Percentiles rank a stretch among this genome's conserved stretches.
Evolutionary conservation across 257 asterid genomes (phyloP).

Genomic region (Ajuga chamaepitys): DNA sequence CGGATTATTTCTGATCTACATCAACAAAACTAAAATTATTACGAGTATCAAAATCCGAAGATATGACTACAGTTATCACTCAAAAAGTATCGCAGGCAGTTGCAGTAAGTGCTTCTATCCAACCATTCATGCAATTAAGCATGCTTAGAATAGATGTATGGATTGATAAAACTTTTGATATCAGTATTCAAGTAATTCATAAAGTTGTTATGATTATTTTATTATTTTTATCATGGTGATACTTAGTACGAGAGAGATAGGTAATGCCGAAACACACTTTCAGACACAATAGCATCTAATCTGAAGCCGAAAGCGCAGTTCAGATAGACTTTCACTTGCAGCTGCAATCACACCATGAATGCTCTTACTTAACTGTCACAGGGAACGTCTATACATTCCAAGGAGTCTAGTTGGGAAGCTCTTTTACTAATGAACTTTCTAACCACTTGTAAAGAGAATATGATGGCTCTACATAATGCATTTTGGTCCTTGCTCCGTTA

Average conservation of each 20-base stretch:
- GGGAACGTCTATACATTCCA: background rate
- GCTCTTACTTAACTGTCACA: background rate
- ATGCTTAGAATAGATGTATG: background rate
- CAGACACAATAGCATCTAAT: background rate
- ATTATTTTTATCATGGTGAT: background rate
- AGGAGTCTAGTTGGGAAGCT: background rate
- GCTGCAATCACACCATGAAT: background rate
- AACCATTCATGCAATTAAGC: background rate
- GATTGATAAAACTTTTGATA: background rate
- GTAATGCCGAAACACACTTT: constrained; percentile 3
- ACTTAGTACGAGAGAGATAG: background rate
- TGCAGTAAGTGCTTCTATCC: background rate
- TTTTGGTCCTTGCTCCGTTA: background rate
- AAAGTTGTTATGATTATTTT: background rate
- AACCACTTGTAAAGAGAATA: background rate
- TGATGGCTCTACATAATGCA: background rate
- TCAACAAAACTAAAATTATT: constrained; percentile 11
- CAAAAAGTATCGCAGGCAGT: constrained; percentile 1
- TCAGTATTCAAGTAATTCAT: background rate
- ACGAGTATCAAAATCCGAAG: background rate
- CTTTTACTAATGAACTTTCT: background rate
- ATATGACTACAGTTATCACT: background rate
- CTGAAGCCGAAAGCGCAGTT: background rate
- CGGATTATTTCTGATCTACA: constrained; percentile 48
- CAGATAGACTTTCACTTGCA: background rate